These are phyloP conservation scores for Lupinus albus DNA, from an alignment of 306 rosid species.

Conservation along the genomic window DNA sequence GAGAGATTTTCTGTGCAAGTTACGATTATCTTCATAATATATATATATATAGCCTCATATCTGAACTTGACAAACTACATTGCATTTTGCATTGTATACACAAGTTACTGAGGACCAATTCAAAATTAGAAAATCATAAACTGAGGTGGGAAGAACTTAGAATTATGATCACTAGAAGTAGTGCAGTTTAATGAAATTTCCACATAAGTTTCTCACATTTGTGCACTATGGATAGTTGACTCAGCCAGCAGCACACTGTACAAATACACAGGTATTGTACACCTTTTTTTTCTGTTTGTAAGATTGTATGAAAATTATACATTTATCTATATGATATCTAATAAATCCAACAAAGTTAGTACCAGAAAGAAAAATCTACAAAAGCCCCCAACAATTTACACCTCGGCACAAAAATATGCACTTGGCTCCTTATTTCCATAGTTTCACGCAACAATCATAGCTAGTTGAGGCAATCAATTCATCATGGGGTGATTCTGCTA, in stretches of 20 bases:
- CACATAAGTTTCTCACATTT: conserved; percentile 2
- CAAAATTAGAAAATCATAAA: too few species aligned
- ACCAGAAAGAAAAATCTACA: conserved; percentile 22
- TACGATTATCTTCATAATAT: too few species aligned
- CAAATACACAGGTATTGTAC: neutral
- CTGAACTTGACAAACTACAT: too few species aligned
- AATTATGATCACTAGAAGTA: neutral
- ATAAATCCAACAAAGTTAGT: conserved; percentile 12
- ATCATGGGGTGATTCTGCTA: conserved; percentile 44
- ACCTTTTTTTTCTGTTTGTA: neutral
- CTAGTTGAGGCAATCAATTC: conserved; percentile 65
- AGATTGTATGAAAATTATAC: neutral
- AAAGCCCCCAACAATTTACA: conserved; percentile 16
- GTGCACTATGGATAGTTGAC: neutral
- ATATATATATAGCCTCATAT: too few species aligned
- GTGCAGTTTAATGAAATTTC: neutral
- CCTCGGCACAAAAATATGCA: neutral
- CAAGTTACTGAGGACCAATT: too few species aligned
- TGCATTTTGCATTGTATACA: too few species aligned
- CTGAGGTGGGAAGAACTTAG: too few species aligned
- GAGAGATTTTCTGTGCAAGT: too few species aligned
- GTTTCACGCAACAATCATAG: conserved; percentile 59
- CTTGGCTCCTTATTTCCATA: conserved; percentile 58
- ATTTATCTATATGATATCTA: conserved; percentile 15
- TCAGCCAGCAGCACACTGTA: conserved; percentile 5